Conservation (phyloP, 768 basidiomycete species). For the Boletus tomentosulus region DNA sequence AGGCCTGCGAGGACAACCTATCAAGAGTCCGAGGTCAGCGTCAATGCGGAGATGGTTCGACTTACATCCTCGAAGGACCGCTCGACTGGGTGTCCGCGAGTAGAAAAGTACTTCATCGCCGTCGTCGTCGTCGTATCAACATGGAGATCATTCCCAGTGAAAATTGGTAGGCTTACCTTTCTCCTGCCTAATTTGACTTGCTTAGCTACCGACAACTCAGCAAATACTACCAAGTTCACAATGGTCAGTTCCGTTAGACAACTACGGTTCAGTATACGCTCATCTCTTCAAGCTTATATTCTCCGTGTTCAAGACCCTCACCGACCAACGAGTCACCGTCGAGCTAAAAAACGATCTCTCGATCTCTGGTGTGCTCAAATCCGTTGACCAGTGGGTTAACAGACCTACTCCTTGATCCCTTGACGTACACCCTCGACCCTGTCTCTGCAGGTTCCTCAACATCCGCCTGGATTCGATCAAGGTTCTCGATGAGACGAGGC, state of each 20-base stretch:
- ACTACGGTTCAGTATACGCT: not conserved
- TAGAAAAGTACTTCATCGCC: slow-evolving; percentile 90
- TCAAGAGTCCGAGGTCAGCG: not conserved
- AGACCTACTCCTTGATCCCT: not conserved
- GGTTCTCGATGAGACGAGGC: slow-evolving; percentile 85
- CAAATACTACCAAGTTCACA: slow-evolving; percentile 5
- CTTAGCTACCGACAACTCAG: not conserved
- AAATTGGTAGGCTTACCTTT: no score
- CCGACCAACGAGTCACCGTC: slow-evolving; percentile 94
- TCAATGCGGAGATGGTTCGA: slow-evolving; percentile 5
- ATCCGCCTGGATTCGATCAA: slow-evolving; percentile 93
- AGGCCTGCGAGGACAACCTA: slow-evolving; percentile 94
- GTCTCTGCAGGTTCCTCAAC: slow-evolving; percentile 72
- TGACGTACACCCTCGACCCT: slow-evolving; percentile 3
- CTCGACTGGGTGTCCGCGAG: slow-evolving; percentile 67
- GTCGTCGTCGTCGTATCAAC: not conserved
- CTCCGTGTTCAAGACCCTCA: slow-evolving; percentile 98
- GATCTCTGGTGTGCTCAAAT: slow-evolving; percentile 93
- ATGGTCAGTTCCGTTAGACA: slow-evolving; percentile 22
- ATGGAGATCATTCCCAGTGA: no score
- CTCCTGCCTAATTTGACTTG: no score
- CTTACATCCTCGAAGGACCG: slow-evolving; percentile 91
- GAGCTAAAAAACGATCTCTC: slow-evolving; percentile 99
- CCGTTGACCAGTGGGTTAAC: slow-evolving; percentile 87
- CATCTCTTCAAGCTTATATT: slow-evolving; percentile 64